Evolutionary conservation across 352 stramenopile genomes (phyloP), one percentile per base, ranked within the genome.

Genomic region (Phytophthora kernoviae): DNA sequence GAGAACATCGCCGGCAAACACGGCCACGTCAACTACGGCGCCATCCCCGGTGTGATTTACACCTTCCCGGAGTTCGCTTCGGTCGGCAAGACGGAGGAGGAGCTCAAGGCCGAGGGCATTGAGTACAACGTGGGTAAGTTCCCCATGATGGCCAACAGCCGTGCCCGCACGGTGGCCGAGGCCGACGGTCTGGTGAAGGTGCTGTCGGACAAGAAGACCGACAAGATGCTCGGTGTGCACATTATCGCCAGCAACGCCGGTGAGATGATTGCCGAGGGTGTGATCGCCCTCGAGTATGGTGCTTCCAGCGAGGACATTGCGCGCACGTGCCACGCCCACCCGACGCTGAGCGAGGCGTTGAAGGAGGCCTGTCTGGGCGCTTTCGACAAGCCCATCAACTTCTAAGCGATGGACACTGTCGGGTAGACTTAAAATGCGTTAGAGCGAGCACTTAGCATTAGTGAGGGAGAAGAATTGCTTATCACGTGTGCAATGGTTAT

Each of bases 311-410:
- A 99, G 73, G 98, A 99, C 79, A 90, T 99, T 78, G 98, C 94
- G n/a, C 93, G 98, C 51, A 99, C 97, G 66, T 99, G 96, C 79
- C 98, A 99, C 83, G 87, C 89, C 43, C 97, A 99, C 81, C 96
- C 96, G 43, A 99, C 97, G 42, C 81, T 99, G 27, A 98, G 90
- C 68, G 98, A 99, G 77, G 97, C 97, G 11, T 98, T 99, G 68
- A 99, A 99, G 86, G 98, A 99, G 76, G 97, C 98, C 14, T 99
- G 96, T 71, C 97, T 98, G 81, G 94, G 93, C 62, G 90, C 97
- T 39, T 99, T 98, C 76, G 96, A 97, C 76, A 99, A 99, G 83
- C 94, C 97, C 41, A 99, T 99, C 79, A 98, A 99, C 84, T 99
- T 99, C 72, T 99, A 98, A 97, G 65, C 49, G 43, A 26, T 12